Percentiles rank a stretch among this genome's conserved stretches.
Evolutionary conservation across 2,329 filamentous ascomycete species (phyloP).

Genomic region (Fusarium sp.): DNA sequence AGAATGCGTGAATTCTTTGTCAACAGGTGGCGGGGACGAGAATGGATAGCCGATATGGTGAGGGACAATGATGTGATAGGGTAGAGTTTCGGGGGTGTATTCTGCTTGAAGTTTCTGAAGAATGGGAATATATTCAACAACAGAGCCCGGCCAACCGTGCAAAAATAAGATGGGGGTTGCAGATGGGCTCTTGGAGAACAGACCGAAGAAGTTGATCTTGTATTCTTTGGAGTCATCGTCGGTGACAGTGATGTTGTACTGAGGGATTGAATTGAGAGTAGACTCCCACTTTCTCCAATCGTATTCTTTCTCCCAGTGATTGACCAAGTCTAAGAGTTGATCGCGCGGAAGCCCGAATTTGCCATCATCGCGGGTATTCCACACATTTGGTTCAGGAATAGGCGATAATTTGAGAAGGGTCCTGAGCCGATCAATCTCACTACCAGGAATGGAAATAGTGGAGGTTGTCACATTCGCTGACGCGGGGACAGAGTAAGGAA

Average conservation of each 20-base stretch:
- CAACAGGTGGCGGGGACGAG: neutral
- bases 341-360: neutral
- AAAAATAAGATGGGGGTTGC: slow-evolving; percentile 17
- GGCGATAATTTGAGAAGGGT: slow-evolving; percentile 12
- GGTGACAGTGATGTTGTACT: slow-evolving; percentile 20
- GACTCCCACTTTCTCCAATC: slow-evolving; percentile 34
- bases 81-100: neutral
- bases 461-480: slow-evolving; percentile 24
- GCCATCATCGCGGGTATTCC: neutral
- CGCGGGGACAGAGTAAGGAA: neutral
- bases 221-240: slow-evolving; percentile 18
- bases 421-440: slow-evolving; percentile 9
- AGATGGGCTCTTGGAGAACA: slow-evolving; percentile 10
- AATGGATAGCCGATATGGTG: slow-evolving; percentile 16
- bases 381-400: neutral
- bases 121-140: slow-evolving; percentile 29
- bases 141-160: slow-evolving; percentile 34
- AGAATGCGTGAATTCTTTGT: neutral
- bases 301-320: slow-evolving; percentile 4
- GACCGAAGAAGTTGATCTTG: slow-evolving; percentile 20
- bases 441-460: slow-evolving; percentile 2
- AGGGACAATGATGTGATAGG: slow-evolving; percentile 21
- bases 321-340: neutral
- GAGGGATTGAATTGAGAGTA: slow-evolving; percentile 24
- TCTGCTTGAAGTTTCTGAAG: slow-evolving; percentile 9